Evolutionary conservation across 1,139 yeast species (phyloP).

Genomic region (Entelexis sorbosivorans): DNA sequence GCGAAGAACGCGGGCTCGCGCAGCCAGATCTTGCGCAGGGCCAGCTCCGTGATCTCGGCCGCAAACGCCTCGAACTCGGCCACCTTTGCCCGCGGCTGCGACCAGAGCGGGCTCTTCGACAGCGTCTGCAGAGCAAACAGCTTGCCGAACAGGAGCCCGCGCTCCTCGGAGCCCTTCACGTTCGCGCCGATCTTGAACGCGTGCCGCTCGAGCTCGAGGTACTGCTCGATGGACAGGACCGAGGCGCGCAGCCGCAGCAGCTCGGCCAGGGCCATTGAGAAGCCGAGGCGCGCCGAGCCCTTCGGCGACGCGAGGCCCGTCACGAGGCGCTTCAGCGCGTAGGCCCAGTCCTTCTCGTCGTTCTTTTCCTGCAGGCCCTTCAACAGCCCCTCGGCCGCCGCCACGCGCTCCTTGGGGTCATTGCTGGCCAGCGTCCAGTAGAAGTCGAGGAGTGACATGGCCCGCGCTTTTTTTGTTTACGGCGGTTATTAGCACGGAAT

Average conservation of each 20-base stretch:
- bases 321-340: slow-evolving; percentile 65
- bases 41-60: slow-evolving; percentile 44
- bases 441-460: slow-evolving; percentile 39
- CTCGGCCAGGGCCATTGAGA: slow-evolving; percentile 79
- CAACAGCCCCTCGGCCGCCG: slow-evolving; percentile 59
- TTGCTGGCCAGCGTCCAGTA: slow-evolving; percentile 75
- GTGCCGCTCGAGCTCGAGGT: slow-evolving; percentile 37
- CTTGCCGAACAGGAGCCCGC: slow-evolving; percentile 71
- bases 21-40: slow-evolving; percentile 68
- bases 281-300: slow-evolving; percentile 79
- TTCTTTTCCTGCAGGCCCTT: slow-evolving; percentile 41
- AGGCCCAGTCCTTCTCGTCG: slow-evolving; percentile 57
- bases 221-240: slow-evolving; percentile 33
- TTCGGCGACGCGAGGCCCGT: slow-evolving; percentile 74
- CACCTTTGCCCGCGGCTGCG: slow-evolving; percentile 23
- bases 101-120: slow-evolving; percentile 46
- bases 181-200: slow-evolving; percentile 38
- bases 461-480: neutral
- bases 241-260: slow-evolving; percentile 40
- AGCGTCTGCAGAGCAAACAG: slow-evolving; percentile 76
- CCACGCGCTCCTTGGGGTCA: slow-evolving; percentile 56
- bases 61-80: slow-evolving; percentile 34
- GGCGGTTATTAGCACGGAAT: too few species aligned
- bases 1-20: slow-evolving; percentile 72
- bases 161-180: slow-evolving; percentile 67